phyloP scores from a whole-genome alignment of 352 stramenopile genomes.

The Phytophthora constricta region DNA sequence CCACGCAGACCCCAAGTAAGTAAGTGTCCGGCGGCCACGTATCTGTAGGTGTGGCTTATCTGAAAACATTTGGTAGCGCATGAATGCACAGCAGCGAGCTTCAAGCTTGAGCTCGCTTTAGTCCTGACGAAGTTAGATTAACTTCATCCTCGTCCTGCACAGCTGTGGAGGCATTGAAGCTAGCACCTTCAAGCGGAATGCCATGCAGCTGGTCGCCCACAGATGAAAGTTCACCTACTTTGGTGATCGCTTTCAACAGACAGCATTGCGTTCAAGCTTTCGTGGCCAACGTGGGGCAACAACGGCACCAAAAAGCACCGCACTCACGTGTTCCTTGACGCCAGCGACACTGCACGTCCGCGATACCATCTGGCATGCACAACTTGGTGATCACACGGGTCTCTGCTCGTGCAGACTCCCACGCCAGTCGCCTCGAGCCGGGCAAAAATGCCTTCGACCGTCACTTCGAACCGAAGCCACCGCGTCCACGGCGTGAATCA shows the following conservation, averaged over 20 bases:
- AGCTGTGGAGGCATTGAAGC: no score
- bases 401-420: background rate
- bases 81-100: background rate
- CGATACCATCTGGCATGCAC: slow-evolving; percentile 19
- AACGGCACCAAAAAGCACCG: background rate
- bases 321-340: background rate
- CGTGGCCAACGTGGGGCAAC: background rate
- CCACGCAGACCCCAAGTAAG: background rate
- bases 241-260: no score
- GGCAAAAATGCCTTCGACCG: no score
- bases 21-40: background rate
- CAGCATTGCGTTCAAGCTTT: no score
- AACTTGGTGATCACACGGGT: slow-evolving; percentile 7
- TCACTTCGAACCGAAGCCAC: no score
- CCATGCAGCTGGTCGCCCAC: no score
- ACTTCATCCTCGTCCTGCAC: no score
- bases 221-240: no score
- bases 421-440: background rate
- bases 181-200: no score
- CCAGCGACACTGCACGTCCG: slow-evolving; percentile 6
- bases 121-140: no score
- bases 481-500: background rate
- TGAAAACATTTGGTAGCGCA: background rate
- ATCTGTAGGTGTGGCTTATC: background rate
- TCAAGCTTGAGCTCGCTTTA: background rate